phyloP scores from a whole-genome alignment of 192 early-diverging fungal genomes.

The Backusella parvicylindrica region DNA sequence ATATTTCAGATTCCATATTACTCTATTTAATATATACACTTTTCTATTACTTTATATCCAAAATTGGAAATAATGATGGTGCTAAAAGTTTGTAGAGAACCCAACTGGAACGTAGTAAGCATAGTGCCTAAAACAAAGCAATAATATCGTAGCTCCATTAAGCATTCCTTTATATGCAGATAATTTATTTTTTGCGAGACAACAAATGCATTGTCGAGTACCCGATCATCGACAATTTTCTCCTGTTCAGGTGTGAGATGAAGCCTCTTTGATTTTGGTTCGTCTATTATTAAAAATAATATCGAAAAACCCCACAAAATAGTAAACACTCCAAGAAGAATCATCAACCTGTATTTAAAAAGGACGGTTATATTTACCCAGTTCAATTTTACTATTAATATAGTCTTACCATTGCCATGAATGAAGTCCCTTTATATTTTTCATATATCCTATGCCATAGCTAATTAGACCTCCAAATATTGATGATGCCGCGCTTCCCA shows the following conservation, averaged over 20 bases:
- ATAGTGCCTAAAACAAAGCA: not conserved
- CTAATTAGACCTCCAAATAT: slow-evolving; percentile 8
- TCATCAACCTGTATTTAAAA: slow-evolving; percentile 12
- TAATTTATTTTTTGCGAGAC: slow-evolving; percentile 3
- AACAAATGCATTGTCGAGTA: slow-evolving; percentile 21
- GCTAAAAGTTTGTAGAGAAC: slow-evolving; percentile 7
- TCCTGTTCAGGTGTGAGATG: not conserved
- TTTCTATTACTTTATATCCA: slow-evolving; percentile 12
- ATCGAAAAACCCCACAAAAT: slow-evolving; percentile 2
- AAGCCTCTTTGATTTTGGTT: slow-evolving; percentile 6
- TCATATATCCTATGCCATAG: slow-evolving; percentile 25
- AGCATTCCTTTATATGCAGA: slow-evolving; percentile 17
- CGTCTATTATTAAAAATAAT: slow-evolving; percentile 19
- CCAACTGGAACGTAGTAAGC: slow-evolving; percentile 13
- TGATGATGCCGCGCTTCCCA: not conserved
- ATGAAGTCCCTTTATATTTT: not conserved
- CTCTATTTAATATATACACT: no score
- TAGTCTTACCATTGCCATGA: slow-evolving; percentile 22
- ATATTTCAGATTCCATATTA: not conserved
- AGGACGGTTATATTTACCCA: not conserved
- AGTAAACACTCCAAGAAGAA: slow-evolving; percentile 25
- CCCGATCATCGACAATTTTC: not conserved
- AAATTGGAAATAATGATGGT: slow-evolving; percentile 3
- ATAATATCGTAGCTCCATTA: slow-evolving; percentile 17
- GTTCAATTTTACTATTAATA: not conserved